Base-by-base conservation (phyloP, 2,329 filamentous ascomycete species). In the Teratosphaeria nubilosa region DNA sequence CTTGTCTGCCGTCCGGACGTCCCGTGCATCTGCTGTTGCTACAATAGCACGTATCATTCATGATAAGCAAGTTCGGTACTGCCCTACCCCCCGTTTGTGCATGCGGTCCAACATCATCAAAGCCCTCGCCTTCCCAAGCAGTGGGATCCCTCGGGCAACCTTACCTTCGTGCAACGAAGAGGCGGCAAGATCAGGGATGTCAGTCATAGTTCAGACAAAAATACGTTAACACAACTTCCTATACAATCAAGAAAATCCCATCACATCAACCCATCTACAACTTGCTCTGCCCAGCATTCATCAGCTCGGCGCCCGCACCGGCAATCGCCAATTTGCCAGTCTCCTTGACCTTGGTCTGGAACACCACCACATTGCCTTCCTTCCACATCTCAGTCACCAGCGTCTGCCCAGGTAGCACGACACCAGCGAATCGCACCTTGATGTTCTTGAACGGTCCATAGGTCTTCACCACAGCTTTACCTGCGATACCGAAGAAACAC, bases 341-440 rank as follows among this genome's bases (percentile, higher is more conserved):
- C 82, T 96, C 91, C 77, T 91, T 90, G 63, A 96, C 90, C 75
- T 85, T 91, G 57, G 84, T 83, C 80, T 95, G 90, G 82, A 95
- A 96, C 62, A 91, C 76, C 57, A 96, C 82, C 71, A 83, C 86
- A 68, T 82, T 82, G 54, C 85, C 86, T 68, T 95, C 90, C 78
- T 88, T 91, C 91, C 91, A 96, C 89, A 95, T 92, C 80, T 95
- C 90, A 6, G 90, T 95, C 62, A 88, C 81, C 58, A 96, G 80
- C n/a, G 90, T 95, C 81, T 96, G 87, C 14, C 90, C 90, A 0
- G 90, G 91, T 58, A 91, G 73, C 13, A 96, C 91, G 10, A 88
- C 85, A 58, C 91, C 90, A 1, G 90, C 90, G 72, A 96, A 96
- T 63, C 91, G 81, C 25, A 95, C 91, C 81, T 96, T 96, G 78